Percentiles rank a stretch among this genome's conserved stretches.
Evolutionary conservation across 495 filamentous ascomycete species (phyloP).

Genomic region (Wilcoxina mikolae): DNA sequence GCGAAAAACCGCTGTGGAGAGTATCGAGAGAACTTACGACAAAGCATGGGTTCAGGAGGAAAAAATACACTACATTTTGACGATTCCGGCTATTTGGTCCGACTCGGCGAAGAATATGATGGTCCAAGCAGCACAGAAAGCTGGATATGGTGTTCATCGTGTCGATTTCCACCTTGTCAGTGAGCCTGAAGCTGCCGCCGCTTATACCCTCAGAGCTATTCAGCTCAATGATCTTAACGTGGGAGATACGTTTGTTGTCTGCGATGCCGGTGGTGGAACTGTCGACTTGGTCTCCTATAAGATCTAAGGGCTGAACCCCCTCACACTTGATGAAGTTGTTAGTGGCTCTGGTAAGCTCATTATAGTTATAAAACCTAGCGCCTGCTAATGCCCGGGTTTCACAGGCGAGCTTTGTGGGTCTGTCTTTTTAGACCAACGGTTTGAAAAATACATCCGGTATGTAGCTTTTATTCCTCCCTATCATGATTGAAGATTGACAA

Average conservation of each 20-base stretch:
- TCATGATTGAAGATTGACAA: too few relatives aligned
- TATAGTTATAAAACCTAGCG: too few relatives aligned
- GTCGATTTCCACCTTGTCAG: slow-evolving; percentile 52
- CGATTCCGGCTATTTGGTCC: slow-evolving; percentile 48
- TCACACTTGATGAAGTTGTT: slow-evolving; percentile 36
- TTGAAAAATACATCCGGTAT: slow-evolving; percentile 54
- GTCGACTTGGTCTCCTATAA: slow-evolving; percentile 38
- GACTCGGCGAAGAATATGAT: slow-evolving; percentile 56
- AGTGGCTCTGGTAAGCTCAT: slow-evolving; percentile 33
- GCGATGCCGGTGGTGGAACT: slow-evolving; percentile 66
- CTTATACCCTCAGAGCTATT: slow-evolving; percentile 54
- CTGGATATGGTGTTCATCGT: slow-evolving; percentile 33
- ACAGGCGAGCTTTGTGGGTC: slow-evolving; percentile 13
- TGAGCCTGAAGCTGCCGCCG: slow-evolving; percentile 62
- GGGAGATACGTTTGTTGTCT: slow-evolving; percentile 59
- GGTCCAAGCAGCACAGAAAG: slow-evolving; percentile 46
- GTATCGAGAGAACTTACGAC: not conserved
- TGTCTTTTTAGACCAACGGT: slow-evolving; percentile 34
- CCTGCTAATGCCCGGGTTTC: slow-evolving; percentile 29
- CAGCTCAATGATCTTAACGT: slow-evolving; percentile 44
- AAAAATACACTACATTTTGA: slow-evolving; percentile 31
- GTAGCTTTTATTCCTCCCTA: too few relatives aligned
- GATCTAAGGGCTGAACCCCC: slow-evolving; percentile 36
- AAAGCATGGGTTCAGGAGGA: slow-evolving; percentile 31
- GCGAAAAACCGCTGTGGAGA: slow-evolving; percentile 7